These are phyloP conservation scores for Trametes polyzona DNA, from an alignment of 1,284 basidiomycete species.

Conservation along the genomic window DNA sequence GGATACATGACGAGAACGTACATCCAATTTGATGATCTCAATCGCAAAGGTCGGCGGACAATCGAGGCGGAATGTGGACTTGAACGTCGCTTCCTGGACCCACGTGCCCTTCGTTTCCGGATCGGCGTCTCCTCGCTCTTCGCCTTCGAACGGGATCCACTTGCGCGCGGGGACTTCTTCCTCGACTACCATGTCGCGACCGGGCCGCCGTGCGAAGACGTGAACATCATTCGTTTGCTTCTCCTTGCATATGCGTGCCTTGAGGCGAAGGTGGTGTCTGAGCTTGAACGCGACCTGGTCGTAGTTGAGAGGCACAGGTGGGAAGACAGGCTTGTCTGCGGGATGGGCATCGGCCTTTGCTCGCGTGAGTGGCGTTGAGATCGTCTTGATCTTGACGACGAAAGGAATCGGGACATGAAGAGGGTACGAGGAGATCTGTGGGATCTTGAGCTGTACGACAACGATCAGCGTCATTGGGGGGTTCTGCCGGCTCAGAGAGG, in stretches of 20 bases:
- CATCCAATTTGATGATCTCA: conserved; percentile 6
- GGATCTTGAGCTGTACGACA: conserved; percentile 23
- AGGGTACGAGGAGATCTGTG: conserved; percentile 5
- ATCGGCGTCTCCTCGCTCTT: background rate
- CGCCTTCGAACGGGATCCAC: background rate
- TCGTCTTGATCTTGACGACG: conserved; percentile 11
- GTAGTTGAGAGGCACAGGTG: conserved; percentile 1
- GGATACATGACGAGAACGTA: background rate
- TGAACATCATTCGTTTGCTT: background rate
- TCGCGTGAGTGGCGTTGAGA: conserved; percentile 4
- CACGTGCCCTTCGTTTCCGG: background rate
- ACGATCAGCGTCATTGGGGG: too few species aligned
- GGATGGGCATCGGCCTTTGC: conserved; percentile 6
- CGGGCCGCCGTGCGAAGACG: background rate
- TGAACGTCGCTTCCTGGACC: conserved; percentile 12
- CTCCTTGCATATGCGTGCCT: background rate
- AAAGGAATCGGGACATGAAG: conserved; percentile 14
- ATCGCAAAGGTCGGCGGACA: conserved; percentile 13
- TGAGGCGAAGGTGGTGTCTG: background rate
- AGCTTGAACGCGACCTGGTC: conserved; percentile 11
- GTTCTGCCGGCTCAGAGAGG: background rate
- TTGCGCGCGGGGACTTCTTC: background rate
- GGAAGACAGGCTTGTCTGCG: conserved; percentile 8
- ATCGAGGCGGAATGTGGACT: conserved; percentile 10
- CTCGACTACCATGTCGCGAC: background rate